These are phyloP conservation scores for Ustilago curta DNA, from an alignment of 1,284 basidiomycete species.

Conservation along the genomic window DNA sequence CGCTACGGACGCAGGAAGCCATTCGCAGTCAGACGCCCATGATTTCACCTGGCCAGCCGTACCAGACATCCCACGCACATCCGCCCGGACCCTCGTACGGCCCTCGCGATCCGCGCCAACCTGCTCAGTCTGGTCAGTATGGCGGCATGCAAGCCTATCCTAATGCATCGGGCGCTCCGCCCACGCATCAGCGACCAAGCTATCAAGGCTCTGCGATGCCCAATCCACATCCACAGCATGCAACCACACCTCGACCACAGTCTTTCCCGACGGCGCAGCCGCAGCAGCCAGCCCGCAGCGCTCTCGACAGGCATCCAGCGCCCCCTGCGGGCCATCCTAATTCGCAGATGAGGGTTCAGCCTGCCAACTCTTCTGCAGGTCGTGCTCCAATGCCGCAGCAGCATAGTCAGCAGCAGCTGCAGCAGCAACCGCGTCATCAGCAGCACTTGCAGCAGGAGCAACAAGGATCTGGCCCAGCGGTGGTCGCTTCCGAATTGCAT, in stretches of 20 bases:
- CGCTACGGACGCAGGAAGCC: conserved; percentile 54
- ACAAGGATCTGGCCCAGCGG: neutral
- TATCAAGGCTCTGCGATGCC: conserved; percentile 19
- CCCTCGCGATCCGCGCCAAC: conserved; percentile 45
- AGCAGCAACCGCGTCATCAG: conserved; percentile 6
- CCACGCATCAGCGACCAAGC: conserved; percentile 28
- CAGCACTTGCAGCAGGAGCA: conserved; percentile 2
- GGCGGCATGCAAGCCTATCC: conserved; percentile 19
- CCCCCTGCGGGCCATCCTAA: conserved; percentile 5
- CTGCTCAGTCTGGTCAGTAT: conserved; percentile 22
- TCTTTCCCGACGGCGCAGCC: conserved; percentile 22
- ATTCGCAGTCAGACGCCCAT: conserved; percentile 25
- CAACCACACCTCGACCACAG: conserved; percentile 34
- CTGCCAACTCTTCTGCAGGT: conserved; percentile 17
- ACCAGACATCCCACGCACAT: conserved; percentile 22
- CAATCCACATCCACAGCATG: conserved; percentile 36
- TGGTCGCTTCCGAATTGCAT: conserved; percentile 18
- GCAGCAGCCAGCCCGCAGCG: conserved; percentile 16
- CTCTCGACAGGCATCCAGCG: conserved; percentile 20
- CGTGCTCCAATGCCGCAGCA: conserved; percentile 13
- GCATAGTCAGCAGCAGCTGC: conserved; percentile 21
- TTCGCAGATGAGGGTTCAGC: conserved; percentile 24
- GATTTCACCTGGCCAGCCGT: conserved; percentile 20
- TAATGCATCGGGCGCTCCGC: conserved; percentile 22
- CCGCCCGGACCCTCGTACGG: conserved; percentile 41